phyloP scores from a whole-genome alignment of 2,329 filamentous ascomycete species.

The Escovopsis sp. region DNA sequence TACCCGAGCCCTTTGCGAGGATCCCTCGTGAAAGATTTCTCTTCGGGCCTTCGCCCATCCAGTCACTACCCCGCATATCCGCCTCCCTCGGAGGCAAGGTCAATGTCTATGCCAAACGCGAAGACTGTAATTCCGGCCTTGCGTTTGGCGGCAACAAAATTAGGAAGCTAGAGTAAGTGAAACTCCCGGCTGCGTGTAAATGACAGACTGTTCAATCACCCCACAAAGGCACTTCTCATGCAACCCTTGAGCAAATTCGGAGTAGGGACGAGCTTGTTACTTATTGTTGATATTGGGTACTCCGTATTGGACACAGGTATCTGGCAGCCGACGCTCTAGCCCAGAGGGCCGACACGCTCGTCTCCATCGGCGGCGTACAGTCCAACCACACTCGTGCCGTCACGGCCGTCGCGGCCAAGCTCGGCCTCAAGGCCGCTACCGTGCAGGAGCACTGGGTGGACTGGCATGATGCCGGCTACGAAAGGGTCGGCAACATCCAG shows the following conservation, averaged over 20 bases:
- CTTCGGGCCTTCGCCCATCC: constrained; percentile 55
- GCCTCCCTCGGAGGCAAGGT: constrained; percentile 43
- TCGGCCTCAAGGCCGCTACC: constrained; percentile 38
- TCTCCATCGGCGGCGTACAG: constrained; percentile 54
- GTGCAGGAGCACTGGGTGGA: constrained; percentile 56
- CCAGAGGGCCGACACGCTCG: constrained; percentile 43
- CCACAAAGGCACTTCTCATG: too few species aligned
- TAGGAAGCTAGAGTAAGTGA: constrained; percentile 46
- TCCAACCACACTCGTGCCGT: constrained; percentile 58
- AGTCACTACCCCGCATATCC: constrained; percentile 50
- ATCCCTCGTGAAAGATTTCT: constrained; percentile 49
- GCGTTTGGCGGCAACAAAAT: constrained; percentile 58
- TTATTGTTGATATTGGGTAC: background rate
- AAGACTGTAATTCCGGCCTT: constrained; percentile 54
- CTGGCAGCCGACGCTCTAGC: constrained; percentile 47
- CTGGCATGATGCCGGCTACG: constrained; percentile 43
- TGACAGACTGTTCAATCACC: background rate
- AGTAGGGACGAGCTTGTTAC: too few species aligned
- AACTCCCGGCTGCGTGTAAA: too few species aligned
- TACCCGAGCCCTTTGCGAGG: constrained; percentile 46
- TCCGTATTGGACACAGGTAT: constrained; percentile 29
- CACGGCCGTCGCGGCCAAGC: constrained; percentile 43
- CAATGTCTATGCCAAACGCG: constrained; percentile 54
- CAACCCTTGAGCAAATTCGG: too few species aligned
- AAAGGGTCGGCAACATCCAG: constrained; percentile 56